Base-by-base conservation (phyloP, 805 yeast genomes). In the Pichia occidentalis region DNA sequence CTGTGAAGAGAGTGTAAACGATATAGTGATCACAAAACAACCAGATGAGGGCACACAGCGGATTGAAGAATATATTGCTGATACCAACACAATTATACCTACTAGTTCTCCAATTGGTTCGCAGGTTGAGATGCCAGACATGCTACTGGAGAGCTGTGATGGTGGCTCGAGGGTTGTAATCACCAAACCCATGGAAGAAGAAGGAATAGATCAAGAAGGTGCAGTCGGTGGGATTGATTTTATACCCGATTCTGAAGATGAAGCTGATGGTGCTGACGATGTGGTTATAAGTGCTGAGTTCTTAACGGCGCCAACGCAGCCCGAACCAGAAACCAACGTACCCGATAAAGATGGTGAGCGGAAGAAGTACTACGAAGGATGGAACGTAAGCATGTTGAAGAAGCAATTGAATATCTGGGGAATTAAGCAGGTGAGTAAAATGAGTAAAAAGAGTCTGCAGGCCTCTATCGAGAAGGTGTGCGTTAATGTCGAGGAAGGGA, bases 351-450 rank as follows among this genome's bases (percentile, higher is more conserved):
- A 34, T 8, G 33, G 29, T 17, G 51, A 53, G 14, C 32, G 44
- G 10, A 24, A 27, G 9, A 16, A 24, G n/a, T 19, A 37, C 24
- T 37, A 38, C 19, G 34, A 32, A 20, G 39, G 30, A 5, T 44
- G 44, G 45, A 29, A 32, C 7, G 23, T 28, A 4, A 25, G 24
- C 2, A 12, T 17, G 21, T 17, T 54, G 20, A 53, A 46, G 27
- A 40, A 43, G 17, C 54, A 53, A 36, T 49, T 65, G 33, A 41
- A 42, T 7, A 51, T 47, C 16, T 64, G 68, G 68, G 68, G 64
- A 1, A 44, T 68, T 36, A 65, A 65, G 39, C 65, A 66, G 2
- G 53, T 51, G 6, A 57, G 19, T 8, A 39, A 34, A 13, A 10
- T 37, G 16, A 38, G 34, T 12, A 35, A 27, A 20, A 24, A 22